phyloP scores from a whole-genome alignment of 2,329 filamentous ascomycete genomes.

The Fusarium gaditjirri region DNA sequence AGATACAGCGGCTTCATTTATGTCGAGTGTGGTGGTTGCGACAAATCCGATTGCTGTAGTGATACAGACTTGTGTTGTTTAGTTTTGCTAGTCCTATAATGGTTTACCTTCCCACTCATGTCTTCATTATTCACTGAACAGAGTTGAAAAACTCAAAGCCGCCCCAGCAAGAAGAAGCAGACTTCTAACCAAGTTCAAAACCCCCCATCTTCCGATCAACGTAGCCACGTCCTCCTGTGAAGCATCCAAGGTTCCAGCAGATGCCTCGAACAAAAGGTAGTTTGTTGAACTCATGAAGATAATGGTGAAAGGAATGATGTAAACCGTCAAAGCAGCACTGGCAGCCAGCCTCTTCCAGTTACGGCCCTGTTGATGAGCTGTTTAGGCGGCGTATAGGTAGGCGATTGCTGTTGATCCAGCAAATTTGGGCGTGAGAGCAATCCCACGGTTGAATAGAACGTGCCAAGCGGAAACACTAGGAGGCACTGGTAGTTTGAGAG shows the following conservation, averaged over 20 bases:
- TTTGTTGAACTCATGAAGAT: constrained; percentile 53
- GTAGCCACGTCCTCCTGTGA: constrained; percentile 37
- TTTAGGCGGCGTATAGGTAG: constrained; percentile 53
- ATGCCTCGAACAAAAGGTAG: constrained; percentile 44
- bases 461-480: constrained; percentile 52
- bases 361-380: constrained; percentile 39
- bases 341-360: constrained; percentile 50
- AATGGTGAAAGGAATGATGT: constrained; percentile 55
- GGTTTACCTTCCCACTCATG: no score
- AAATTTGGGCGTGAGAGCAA: constrained; percentile 51
- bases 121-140: constrained; percentile 16
- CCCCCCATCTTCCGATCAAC: constrained; percentile 39
- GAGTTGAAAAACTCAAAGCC: constrained; percentile 35
- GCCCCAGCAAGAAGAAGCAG: constrained; percentile 48
- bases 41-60: not conserved
- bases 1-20: not conserved
- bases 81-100: not conserved
- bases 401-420: constrained; percentile 47
- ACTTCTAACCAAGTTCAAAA: constrained; percentile 47
- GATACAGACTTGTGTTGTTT: not conserved
- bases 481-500: constrained; percentile 40
- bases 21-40: not conserved
- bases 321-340: constrained; percentile 48
- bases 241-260: constrained; percentile 29
- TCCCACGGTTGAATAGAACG: constrained; percentile 51